A percentile compares a stretch with the other conserved stretches of the same genome.
These are phyloP conservation scores for Psilocybe mexicana DNA, from an alignment of 1,284 basidiomycete species.

Conservation along the genomic window DNA sequence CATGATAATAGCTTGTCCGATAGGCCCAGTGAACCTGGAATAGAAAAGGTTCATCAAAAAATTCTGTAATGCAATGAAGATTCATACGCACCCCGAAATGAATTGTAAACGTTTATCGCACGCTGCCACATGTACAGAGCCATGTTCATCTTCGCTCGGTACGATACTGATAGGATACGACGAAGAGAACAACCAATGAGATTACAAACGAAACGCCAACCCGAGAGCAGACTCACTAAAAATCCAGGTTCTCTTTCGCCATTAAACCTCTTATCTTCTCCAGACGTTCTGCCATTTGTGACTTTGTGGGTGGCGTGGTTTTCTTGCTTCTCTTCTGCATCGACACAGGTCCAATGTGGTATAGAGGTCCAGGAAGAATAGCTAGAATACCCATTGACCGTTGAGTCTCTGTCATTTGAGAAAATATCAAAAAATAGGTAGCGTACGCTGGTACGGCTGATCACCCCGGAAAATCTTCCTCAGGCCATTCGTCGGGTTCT, in stretches of 20 bases:
- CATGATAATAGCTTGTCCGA: constrained; percentile 81
- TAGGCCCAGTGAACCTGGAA: constrained; percentile 85
- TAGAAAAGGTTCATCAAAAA: no score
- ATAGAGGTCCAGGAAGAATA: no score
- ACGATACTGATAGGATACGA: constrained; percentile 39
- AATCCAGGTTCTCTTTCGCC: constrained; percentile 75
- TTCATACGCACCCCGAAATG: constrained; percentile 68
- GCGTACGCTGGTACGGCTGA: no score
- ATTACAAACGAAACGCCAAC: neutral
- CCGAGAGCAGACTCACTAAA: constrained; percentile 62
- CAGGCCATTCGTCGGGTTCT: no score
- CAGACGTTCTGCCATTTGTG: constrained; percentile 60
- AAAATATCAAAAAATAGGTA: no score
- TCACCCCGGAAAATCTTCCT: no score
- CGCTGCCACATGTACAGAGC: constrained; percentile 82
- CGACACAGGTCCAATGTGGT: no score
- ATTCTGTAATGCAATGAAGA: neutral
- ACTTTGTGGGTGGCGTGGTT: constrained; percentile 47
- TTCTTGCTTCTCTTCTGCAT: constrained; percentile 37
- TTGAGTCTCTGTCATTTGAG: no score
- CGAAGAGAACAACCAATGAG: constrained; percentile 3
- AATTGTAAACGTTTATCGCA: constrained; percentile 83
- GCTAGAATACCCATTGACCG: no score
- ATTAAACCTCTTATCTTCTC: constrained; percentile 70
- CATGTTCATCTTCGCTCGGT: constrained; percentile 87